Conservation (phyloP, 805 yeast genomes). For the Starmera pachycereana region DNA sequence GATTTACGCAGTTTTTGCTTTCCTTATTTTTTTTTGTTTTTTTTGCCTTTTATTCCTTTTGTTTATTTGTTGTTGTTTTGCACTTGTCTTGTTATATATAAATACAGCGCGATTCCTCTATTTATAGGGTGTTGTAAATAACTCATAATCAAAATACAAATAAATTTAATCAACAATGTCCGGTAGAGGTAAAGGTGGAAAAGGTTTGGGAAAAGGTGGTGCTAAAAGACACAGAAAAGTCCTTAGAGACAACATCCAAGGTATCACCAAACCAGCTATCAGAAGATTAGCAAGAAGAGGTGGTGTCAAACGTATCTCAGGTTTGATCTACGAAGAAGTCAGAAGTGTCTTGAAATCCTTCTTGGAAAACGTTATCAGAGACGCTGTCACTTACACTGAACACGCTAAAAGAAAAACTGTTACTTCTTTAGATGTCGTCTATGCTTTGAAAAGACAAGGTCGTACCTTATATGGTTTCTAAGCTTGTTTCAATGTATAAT, state of each 20-base stretch:
- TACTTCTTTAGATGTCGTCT: conserved; percentile 96
- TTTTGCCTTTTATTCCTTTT: too few relatives aligned
- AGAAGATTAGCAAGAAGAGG: conserved; percentile 99
- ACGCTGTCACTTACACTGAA: conserved; percentile 98
- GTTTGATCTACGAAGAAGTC: conserved; percentile 97
- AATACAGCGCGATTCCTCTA: too few relatives aligned
- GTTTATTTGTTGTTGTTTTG: too few relatives aligned
- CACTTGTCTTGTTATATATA: too few relatives aligned
- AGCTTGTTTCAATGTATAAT: too few relatives aligned
- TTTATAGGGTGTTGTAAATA: too few relatives aligned
- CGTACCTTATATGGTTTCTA: conserved; percentile 96
- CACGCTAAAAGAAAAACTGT: conserved; percentile 99
- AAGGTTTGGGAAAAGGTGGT: conserved; percentile 99
- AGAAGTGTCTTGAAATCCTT: conserved; percentile 93
- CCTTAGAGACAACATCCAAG: conserved; percentile 98
- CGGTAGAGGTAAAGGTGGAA: conserved; percentile 99
- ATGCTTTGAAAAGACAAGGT: conserved; percentile 99
- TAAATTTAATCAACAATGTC: conserved; percentile 44
- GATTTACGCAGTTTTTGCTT: too few relatives aligned
- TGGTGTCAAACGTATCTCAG: conserved; percentile 99
- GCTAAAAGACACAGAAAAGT: conserved; percentile 99
- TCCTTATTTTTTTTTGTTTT: too few relatives aligned
- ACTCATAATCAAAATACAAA: too few relatives aligned
- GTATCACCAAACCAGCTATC: conserved; percentile 99
- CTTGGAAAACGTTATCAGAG: conserved; percentile 96